Base-by-base conservation (phyloP, 495 filamentous ascomycete species). In the Talaromyces trachyspermus region DNA sequence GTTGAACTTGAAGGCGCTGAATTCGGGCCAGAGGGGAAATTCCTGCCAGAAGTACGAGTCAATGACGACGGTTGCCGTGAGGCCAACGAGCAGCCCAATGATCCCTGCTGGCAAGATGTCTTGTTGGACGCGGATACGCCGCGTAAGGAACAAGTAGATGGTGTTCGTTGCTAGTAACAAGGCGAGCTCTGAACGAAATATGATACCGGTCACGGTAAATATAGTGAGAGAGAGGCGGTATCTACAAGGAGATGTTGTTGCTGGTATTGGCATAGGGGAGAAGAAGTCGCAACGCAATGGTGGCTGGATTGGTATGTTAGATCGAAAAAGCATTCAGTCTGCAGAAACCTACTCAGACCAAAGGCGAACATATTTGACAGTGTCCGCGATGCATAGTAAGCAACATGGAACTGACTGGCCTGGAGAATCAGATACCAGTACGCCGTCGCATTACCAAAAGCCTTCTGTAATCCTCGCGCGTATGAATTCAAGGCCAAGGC, bases 341-440 rank as follows among this genome's bases (percentile, higher is more conserved):
- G n/a, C 14, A 48, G 37, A n/a, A 20, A 65, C 73, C 54, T 73
- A 84, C 80, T 84, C 12, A 95, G 64, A 11, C 81, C 78, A 66
- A 99, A 90, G 38, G 92, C 92, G 61, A 96, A 96, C 80, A 92
- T 95, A 60, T 99, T 99, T 4, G 92, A 94, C 23, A 99, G 70
- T 1, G 89, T 88, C 44, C 94, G 75, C 6, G 88, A 94, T 12
- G 94, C 88, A 64, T 97, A 99, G 71, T 88, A 97, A 42, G 92
- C 76, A 43, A 95, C 65, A 68, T 97, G 92, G 60, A 99, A 97
- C 59, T 95, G 90, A 62, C 82, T 85, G 0, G 79, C 77, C 52
- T 92, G 89, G 26, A 97, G 74, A 42, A 92, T 49, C 5, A 84
- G 61, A 62, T 88, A 99, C 88, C 91, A 97, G 49, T 80, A 74